Base-by-base conservation (phyloP, 1,284 basidiomycete genomes). In the Peniophora sp. region DNA sequence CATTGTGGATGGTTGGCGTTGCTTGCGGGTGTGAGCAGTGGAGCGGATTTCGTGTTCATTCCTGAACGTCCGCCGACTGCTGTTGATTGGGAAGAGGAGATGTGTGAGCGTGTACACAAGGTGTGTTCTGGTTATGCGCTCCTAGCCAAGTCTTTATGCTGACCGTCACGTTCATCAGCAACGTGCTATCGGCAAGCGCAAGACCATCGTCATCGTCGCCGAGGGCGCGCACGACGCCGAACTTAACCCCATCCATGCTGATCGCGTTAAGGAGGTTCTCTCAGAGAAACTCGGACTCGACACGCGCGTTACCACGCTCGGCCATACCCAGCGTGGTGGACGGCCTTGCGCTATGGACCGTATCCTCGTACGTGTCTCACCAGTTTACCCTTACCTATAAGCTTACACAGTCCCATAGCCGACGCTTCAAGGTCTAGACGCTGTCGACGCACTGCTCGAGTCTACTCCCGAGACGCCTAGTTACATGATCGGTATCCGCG, bases 1-100 rank as follows among this genome's bases (percentile, higher is more conserved):
- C 92, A 98, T 65, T 99, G 97, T 65, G 97, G 97, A 34, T 99
- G 95, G 97, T 77, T 99, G 23, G 94, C 96, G 1, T 73, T 98
- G 38, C 79, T 95, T 66, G 95, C 95, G 6, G 94, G 91, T 56
- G 86, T 98, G 45, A 91, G 89, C 53, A 88, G 88, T 24, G 97
- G 96, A 19, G 96, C 95, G 45, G 96, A 99, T 65, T 98, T 95
- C 65, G 82, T 98, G 58, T 98, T 98, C 69, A 95, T 99, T 52
- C 96, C 96, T 2, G 97, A 99, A 69, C 75, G 80, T 46, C 96
- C 97, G 16, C 94, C 96, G 0, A 69, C 74, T 52, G 69, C 68
- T 0, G 80, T 86, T 53, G 78, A 87, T 50, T 99, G 96, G 96
- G 89, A 95, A 61, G 81, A 88, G 53, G 81, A 88, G 59, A 92